Base-by-base conservation (phyloP, 192 early-diverging fungal genomes). In the Gonapodya prolifera region DNA sequence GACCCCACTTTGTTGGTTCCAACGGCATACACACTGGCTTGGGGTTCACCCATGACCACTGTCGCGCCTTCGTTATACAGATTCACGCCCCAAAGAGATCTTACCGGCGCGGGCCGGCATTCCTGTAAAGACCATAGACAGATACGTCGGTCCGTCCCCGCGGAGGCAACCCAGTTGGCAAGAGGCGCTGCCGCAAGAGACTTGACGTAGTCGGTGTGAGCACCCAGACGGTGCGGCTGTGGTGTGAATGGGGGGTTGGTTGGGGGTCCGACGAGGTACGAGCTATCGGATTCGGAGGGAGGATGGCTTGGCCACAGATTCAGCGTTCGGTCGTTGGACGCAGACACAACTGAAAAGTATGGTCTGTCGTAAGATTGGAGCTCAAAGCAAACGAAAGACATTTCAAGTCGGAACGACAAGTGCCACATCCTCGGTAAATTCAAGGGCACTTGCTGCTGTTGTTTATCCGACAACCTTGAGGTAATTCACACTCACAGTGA, bases 131-230 rank as follows among this genome's bases (percentile, higher is more conserved):
- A 95, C 97, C 97, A 99, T 32, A 98, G 83, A 75, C 88, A 85
- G 69, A 99, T 92, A 71, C 87, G 89, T 61, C 90, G 88, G 82
- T 99, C 97, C 8, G 97, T 86, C 2, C 97, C 96, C 35, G 92
- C 97, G 73, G 92, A 94, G 1, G 94, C 93, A 1, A 96, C 89
- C 92, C 92, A 94, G 30, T 86, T 85, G 16, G 85, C 85, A 30
- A 88, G 83, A 31, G 83, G 80, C 17, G 94, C 89, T 84, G 94
- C 91, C 0, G 94, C 93, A 16, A 99, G 81, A 33, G 92, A 89
- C 80, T 96, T 96, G 69, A 98, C 95, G 80, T 95, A 95, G 82
- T 99, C 97, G 34, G 86, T 81, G 77, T 99, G 97, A 78, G 88
- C 89, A 31, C 97, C 97, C 33, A 96, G 85, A 28, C 84, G 79